Base-by-base conservation (phyloP, 345 rosid species). In the Citrus unshiu region DNA sequence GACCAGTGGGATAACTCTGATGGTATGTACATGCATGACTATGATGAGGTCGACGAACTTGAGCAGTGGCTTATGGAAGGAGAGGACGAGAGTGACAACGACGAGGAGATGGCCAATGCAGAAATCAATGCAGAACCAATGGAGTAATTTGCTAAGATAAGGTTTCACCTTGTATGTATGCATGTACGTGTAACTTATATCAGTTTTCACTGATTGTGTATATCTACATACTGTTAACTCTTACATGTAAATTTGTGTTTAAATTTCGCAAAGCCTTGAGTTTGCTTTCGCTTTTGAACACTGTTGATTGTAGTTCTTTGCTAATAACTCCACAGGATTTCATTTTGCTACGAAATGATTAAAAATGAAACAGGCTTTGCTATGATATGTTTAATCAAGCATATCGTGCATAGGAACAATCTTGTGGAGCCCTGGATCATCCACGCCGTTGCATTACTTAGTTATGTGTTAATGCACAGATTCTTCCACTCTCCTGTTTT, bases 1-100 rank as follows among this genome's bases (percentile, higher is more conserved):
- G 90, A 92, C 70, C 92, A 81, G 27, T 89, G 88, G 88, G 88
- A 90, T 75, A 90, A 82, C 78, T 69, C 81, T 37, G 93, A 91
- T 72, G 90, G 81, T 37, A 63, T 78, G 8, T 77, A 78, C 77
- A 80, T 60, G 90, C 92, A 84, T 24, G 91, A 86, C 72, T 81
- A 87, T 1, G 89, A 85, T 7, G 93, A 87, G 73, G 74, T 86
- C 70, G 92, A 89, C 22, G 95, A 86, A 80, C 82, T 88, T 25
- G 95, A 89, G 68, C 84, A 78, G 56, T 87, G 90, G 95, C 85
- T 89, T 74, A 65, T 72, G 8, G 91, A 79, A 74, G 87, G 78
- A 57, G 91, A 84, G 59, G 84, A 74, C 13, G 85, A 58, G 16
- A 68, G 63, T 18, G 83, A 83, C 16, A 12, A 46, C 0, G 85